Conservation (phyloP, 345 rosid genomes). For the Moringa oleifera region DNA sequence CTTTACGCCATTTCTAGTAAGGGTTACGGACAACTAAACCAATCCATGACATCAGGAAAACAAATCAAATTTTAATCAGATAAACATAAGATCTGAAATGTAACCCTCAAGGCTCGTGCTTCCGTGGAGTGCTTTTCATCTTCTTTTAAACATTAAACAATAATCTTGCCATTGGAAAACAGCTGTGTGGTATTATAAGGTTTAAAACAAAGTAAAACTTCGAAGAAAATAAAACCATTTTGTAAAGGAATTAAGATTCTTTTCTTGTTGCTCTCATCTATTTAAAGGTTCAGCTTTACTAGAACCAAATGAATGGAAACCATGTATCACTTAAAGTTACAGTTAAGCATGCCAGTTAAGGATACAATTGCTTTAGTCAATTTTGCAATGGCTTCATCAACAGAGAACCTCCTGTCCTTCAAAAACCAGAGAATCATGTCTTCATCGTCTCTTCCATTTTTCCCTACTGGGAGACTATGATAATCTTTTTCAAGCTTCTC, state of each 20-base stretch:
- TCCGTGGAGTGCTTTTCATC: background rate
- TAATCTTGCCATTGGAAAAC: too few species aligned
- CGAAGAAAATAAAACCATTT: background rate
- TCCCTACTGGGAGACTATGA: conserved; percentile 62
- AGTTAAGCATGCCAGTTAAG: conserved; percentile 22
- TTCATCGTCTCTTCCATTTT: conserved; percentile 89
- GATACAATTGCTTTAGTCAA: conserved; percentile 81
- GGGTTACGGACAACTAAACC: conserved; percentile 21
- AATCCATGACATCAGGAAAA: background rate
- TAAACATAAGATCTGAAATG: background rate
- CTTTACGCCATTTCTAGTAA: conserved; percentile 78
- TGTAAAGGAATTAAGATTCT: background rate
- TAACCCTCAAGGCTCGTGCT: background rate
- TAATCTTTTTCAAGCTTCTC: conserved; percentile 57
- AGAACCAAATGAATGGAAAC: background rate
- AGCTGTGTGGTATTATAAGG: too few species aligned
- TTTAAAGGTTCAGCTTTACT: background rate
- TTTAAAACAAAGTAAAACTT: background rate
- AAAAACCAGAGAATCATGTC: conserved; percentile 88
- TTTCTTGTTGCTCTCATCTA: background rate
- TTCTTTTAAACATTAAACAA: background rate
- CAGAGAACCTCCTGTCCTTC: conserved; percentile 64
- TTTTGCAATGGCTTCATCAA: conserved; percentile 56
- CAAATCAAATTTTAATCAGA: background rate
- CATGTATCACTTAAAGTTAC: conserved; percentile 27